phyloP scores from a whole-genome alignment of 2,329 filamentous ascomycete species.

The Trichoderma brevicompactum region DNA sequence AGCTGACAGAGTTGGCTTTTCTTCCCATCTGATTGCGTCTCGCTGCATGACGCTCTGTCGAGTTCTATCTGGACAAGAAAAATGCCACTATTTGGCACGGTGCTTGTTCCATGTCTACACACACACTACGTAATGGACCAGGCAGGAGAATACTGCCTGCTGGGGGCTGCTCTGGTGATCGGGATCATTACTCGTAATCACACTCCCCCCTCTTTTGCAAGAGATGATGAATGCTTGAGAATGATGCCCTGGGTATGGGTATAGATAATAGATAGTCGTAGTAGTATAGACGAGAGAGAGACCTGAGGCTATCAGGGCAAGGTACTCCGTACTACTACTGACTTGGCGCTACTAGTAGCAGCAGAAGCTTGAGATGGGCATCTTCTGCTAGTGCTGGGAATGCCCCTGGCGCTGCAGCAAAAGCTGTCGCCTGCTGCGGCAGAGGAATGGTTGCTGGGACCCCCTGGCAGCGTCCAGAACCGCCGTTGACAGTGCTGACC shows the following conservation, averaged over 20 bases:
- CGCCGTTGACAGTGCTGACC: conserved; percentile 22
- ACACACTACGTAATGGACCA: conserved; percentile 15
- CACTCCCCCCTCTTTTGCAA: conserved; percentile 8
- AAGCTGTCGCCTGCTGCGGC: conserved; percentile 24
- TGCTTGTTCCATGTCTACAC: not conserved
- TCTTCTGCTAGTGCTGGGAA: conserved; percentile 8
- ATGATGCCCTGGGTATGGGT: not conserved
- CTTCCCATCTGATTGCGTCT: conserved; percentile 1
- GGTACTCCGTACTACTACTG: not conserved
- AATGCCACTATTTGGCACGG: not conserved
- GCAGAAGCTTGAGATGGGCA: conserved; percentile 9
- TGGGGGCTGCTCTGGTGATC: not conserved
- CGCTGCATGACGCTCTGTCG: conserved; percentile 1
- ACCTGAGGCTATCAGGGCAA: conserved; percentile 1
- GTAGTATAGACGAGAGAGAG: not conserved
- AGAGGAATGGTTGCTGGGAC: conserved; percentile 21
- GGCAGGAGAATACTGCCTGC: not conserved
- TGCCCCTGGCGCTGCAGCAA: conserved; percentile 9
- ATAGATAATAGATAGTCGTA: too few relatives aligned
- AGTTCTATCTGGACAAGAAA: not conserved
- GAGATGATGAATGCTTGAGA: not conserved
- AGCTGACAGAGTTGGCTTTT: not conserved
- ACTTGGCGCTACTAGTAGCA: not conserved
- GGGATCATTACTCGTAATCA: conserved; percentile 17
- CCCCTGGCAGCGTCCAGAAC: conserved; percentile 22